Base-by-base conservation (phyloP, 225 moss, liverwort and hornwort genomes). In the Bryoerythrophyllum caledonicum region DNA sequence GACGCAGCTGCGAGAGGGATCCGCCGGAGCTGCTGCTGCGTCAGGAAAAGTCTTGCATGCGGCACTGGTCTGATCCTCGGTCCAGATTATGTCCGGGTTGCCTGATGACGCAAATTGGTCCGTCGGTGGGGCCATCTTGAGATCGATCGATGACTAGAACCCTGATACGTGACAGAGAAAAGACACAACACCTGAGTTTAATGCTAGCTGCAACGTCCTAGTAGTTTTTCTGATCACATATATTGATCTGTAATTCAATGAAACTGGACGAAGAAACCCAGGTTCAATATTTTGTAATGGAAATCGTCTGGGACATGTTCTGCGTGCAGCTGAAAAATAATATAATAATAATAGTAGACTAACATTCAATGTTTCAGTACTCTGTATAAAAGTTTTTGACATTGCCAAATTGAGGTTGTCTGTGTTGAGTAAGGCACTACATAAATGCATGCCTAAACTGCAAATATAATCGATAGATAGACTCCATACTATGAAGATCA, bases 71-170 rank as follows among this genome's bases (percentile, higher is more conserved):
- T 73, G 60, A 61, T 74, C 79, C 53, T 43, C 79, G 13, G 61
- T 54, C 60, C 60, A 68, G 1, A 61, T 61, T 3, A 53, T 74
- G 61, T 67, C 53, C 30, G 20, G 8, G 41, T 60, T 79, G 51
- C 13, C 53, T 53, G 79, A 3, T 41, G 67, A 61, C 21, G 11
- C 68, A 41, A 74, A 67, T 20, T 41, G 73, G 24, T 67, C 79
- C 30, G 67, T 74, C 17, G 79, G 79, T 32, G 79, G 79, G 24
- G 67, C 79, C 79, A 79, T 79, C 40, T 40, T 41, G 67, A 19
- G 27, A 28, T 20, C 2, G 21, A 23, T 25, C 9, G 38, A 38
- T 38, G 38, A 38, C 38, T 23, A 25, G 34, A 38, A 53, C 55
- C 8, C 41, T 23, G 25, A 54, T 32, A n/a, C n/a, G n/a, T n/a